phyloP scores from a whole-genome alignment of 257 asterid species.

The Solanum pimpinellifolium region DNA sequence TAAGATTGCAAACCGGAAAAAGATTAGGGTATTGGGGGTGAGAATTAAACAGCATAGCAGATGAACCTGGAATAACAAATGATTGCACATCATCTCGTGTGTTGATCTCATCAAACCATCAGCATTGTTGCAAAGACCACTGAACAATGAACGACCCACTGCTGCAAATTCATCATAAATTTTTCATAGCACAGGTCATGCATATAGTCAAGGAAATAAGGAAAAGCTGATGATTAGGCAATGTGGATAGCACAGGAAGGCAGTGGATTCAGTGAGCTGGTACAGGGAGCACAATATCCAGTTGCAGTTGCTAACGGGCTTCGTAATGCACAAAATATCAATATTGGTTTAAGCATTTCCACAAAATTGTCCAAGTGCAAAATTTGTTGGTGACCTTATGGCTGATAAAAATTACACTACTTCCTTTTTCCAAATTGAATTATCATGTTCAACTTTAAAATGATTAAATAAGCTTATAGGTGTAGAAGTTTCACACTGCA shows the following conservation, averaged over 20 bases:
- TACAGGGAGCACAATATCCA: background rate
- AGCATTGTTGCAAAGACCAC: slow-evolving; percentile 38
- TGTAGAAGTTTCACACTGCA: background rate
- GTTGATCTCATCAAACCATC: slow-evolving; percentile 26
- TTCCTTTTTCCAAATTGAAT: background rate
- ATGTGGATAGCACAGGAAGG: background rate
- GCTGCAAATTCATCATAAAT: background rate
- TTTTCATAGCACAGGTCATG: background rate
- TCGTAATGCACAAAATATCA: background rate
- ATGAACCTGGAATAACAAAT: slow-evolving; percentile 50
- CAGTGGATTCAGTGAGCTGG: background rate
- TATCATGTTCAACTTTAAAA: background rate
- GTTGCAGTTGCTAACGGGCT: background rate
- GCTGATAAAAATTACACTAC: background rate
- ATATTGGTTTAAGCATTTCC: background rate
- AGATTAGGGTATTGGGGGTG: background rate
- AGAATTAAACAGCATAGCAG: background rate
- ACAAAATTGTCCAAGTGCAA: background rate
- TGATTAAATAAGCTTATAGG: background rate
- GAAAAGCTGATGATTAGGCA: background rate
- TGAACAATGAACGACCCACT: slow-evolving; percentile 59
- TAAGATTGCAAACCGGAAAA: background rate
- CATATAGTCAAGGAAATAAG: background rate
- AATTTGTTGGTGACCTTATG: background rate
- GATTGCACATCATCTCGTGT: slow-evolving; percentile 17